These are phyloP conservation scores for Globisporangium solare DNA, from an alignment of 352 stramenopile species.

Conservation along the genomic window DNA sequence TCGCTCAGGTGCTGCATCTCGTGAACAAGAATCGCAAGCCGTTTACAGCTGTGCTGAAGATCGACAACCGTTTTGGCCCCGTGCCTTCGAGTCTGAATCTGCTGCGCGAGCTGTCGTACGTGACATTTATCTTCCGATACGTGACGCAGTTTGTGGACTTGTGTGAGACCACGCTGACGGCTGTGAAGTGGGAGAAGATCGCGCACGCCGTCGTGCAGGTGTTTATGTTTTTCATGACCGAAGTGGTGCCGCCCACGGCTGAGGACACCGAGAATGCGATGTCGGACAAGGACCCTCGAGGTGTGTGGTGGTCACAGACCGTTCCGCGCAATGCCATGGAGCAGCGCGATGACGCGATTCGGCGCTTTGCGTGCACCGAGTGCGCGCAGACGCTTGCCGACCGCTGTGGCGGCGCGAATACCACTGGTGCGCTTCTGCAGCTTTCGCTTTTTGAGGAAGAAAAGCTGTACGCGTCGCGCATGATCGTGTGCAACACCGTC, in stretches of 20 bases:
- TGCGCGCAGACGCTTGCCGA: conserved; percentile 46
- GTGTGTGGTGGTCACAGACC: conserved; percentile 56
- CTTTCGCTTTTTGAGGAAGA: conserved; percentile 72
- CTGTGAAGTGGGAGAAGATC: conserved; percentile 76
- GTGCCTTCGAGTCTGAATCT: conserved; percentile 45
- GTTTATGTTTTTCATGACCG: conserved; percentile 56
- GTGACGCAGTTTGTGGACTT: conserved; percentile 69
- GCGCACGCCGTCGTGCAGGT: conserved; percentile 60
- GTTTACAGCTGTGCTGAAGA: conserved; percentile 61
- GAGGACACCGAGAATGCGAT: conserved; percentile 25
- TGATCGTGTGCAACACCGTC: conserved; percentile 75
- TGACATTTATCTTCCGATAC: conserved; percentile 80
- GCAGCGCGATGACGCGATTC: conserved; percentile 41
- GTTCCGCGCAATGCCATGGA: conserved; percentile 35
- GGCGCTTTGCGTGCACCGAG: conserved; percentile 28
- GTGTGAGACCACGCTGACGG: conserved; percentile 50
- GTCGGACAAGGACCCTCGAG: conserved; percentile 17
- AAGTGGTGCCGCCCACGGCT: conserved; percentile 33
- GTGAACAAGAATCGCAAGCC: conserved; percentile 70
- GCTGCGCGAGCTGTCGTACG: conserved; percentile 67
- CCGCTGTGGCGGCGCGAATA: conserved; percentile 22
- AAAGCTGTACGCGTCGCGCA: conserved; percentile 74
- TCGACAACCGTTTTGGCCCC: conserved; percentile 22
- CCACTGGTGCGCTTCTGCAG: conserved; percentile 34
- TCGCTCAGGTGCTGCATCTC: conserved; percentile 50